These are phyloP conservation scores for Oidiodendron maius DNA, from an alignment of 495 filamentous ascomycete genomes.

Conservation along the genomic window DNA sequence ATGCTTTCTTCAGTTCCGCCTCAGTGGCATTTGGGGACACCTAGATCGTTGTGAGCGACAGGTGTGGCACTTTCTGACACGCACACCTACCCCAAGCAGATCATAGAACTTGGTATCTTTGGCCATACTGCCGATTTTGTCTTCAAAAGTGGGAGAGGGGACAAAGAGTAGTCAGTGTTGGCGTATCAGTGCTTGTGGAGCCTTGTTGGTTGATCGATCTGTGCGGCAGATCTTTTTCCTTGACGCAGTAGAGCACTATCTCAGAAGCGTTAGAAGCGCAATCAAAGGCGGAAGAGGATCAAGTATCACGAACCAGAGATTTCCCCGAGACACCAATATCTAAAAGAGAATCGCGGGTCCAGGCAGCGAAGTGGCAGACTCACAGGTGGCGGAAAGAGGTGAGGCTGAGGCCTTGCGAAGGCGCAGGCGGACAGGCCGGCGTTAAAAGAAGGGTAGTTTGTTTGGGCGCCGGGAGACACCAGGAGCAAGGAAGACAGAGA, in stretches of 20 bases:
- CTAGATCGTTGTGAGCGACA: slow-evolving; percentile 44
- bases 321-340: too few species aligned
- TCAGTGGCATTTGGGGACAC: slow-evolving; percentile 68
- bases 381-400: background rate
- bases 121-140: slow-evolving; percentile 59
- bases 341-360: too few species aligned
- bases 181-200: background rate
- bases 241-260: too few species aligned
- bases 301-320: too few species aligned
- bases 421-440: too few species aligned
- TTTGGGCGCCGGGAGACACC: too few species aligned
- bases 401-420: slow-evolving; percentile 5
- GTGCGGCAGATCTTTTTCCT: background rate
- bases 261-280: too few species aligned
- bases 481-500: too few species aligned
- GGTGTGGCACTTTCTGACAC: too few species aligned
- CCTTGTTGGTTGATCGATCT: background rate
- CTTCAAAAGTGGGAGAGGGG: background rate
- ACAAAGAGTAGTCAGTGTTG: background rate
- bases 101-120: slow-evolving; percentile 90
- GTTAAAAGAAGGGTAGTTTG: too few species aligned
- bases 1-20: slow-evolving; percentile 79
- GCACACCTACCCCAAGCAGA: slow-evolving; percentile 67
- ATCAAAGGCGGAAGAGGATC: too few species aligned
- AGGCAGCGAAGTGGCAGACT: background rate